These are phyloP conservation scores for Tulasnella sp. DNA, from an alignment of 768 basidiomycete genomes.

Conservation along the genomic window DNA sequence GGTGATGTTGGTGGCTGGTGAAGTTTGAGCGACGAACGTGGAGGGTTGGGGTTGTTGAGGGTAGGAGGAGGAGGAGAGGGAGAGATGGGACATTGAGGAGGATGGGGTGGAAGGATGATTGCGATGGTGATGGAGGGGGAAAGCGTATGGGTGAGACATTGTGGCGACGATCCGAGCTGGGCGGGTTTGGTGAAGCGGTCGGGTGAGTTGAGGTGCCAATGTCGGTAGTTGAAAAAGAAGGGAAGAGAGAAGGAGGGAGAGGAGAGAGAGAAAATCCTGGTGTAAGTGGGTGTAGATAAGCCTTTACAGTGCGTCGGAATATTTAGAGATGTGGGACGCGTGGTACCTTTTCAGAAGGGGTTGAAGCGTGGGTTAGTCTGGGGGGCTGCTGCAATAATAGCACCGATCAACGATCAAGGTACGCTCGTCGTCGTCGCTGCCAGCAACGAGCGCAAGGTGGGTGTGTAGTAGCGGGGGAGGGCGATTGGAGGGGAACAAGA, in stretches of 20 bases:
- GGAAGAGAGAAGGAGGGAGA: not conserved
- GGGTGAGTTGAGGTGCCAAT: not conserved
- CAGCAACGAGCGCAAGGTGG: not conserved
- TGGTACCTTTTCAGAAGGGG: not conserved
- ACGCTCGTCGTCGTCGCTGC: not conserved
- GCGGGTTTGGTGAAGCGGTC: not conserved
- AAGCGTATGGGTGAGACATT: slow-evolving; percentile 4
- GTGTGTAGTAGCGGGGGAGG: not conserved
- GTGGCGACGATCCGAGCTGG: not conserved
- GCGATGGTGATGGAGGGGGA: not conserved
- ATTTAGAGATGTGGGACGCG: not conserved
- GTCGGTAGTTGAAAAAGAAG: not conserved
- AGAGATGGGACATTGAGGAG: not conserved
- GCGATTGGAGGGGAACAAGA: not conserved
- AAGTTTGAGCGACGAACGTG: not conserved
- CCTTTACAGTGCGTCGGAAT: not conserved
- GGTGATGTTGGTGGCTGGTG: not conserved
- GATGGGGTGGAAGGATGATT: slow-evolving; percentile 8
- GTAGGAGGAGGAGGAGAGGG: not conserved
- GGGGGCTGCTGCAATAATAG: not conserved
- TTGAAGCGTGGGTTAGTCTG: not conserved
- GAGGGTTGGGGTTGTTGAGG: not conserved
- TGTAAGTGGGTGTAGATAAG: not conserved
- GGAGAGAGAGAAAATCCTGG: not conserved
- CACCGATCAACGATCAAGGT: not conserved